Evolutionary conservation across 2,329 filamentous ascomycete genomes (phyloP).

Genomic region (Pyrenochaeta sp.): DNA sequence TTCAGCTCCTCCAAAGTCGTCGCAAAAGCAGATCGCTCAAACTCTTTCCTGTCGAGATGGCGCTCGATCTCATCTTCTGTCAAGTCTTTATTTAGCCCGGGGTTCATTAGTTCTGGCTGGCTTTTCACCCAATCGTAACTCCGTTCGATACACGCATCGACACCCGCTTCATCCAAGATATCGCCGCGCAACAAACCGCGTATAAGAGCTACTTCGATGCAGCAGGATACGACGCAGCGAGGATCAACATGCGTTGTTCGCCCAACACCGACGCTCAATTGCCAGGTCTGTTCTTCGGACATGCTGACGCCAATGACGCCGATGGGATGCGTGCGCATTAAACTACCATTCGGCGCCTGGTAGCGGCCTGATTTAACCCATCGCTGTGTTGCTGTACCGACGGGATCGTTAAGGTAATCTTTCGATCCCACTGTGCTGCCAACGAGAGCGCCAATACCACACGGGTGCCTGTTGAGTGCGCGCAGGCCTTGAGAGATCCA

Average conservation of each 20-base stretch:
- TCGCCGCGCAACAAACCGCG: constrained; percentile 59
- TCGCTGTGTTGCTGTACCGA: constrained; percentile 48
- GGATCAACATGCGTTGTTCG: constrained; percentile 62
- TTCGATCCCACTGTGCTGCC: constrained; percentile 54
- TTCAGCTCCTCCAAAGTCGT: constrained; percentile 51
- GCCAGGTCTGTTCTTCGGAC: constrained; percentile 55
- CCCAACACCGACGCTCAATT: constrained; percentile 54
- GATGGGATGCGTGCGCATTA: constrained; percentile 63
- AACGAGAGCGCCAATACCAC: constrained; percentile 60
- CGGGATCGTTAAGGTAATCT: constrained; percentile 53
- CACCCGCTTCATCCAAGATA: constrained; percentile 49
- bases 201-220: constrained; percentile 58
- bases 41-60: constrained; percentile 53
- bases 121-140: constrained; percentile 54
- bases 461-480: constrained; percentile 57
- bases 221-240: constrained; percentile 61
- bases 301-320: constrained; percentile 58
- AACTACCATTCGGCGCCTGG: constrained; percentile 61
- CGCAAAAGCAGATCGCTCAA: constrained; percentile 52
- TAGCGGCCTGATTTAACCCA: constrained; percentile 54
- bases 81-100: constrained; percentile 36
- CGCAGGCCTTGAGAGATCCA: constrained; percentile 61
- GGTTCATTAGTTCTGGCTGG: constrained; percentile 31
- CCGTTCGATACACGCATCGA: constrained; percentile 54
- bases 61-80: constrained; percentile 19